These are phyloP conservation scores for Nannochloropsis gaditana DNA, from an alignment of 108 stramenopile genomes.

Conservation along the genomic window DNA sequence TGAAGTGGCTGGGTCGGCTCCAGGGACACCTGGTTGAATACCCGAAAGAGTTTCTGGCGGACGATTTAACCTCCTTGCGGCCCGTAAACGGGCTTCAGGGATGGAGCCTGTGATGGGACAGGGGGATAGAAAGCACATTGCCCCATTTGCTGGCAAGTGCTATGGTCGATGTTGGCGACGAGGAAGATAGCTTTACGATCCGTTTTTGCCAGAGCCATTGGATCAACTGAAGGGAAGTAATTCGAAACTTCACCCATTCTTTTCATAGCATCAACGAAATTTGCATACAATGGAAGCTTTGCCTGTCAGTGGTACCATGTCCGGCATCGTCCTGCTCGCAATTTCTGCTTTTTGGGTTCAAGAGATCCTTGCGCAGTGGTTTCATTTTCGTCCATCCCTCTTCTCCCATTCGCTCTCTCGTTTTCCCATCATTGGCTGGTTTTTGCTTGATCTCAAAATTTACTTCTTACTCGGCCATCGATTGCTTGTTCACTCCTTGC, in stretches of 20 bases:
- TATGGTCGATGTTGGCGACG: too few relatives aligned
- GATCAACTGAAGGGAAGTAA: background rate
- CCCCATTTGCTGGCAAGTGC: too few relatives aligned
- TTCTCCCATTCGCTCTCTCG: background rate
- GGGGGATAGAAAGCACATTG: too few relatives aligned
- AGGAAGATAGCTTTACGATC: background rate
- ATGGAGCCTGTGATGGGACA: background rate
- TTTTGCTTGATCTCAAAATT: too few relatives aligned
- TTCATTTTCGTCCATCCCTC: background rate
- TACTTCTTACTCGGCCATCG: too few relatives aligned
- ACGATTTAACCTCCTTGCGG: background rate
- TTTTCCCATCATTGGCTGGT: too few relatives aligned
- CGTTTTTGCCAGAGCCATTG: background rate
- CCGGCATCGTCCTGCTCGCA: background rate
- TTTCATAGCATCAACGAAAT: background rate
- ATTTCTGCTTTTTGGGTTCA: background rate
- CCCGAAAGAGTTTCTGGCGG: slow-evolving; percentile 11
- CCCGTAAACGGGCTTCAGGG: slow-evolving; percentile 5
- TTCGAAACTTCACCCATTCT: background rate
- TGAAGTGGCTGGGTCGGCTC: slow-evolving; percentile 2
- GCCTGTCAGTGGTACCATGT: too few relatives aligned
- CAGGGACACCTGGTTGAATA: background rate
- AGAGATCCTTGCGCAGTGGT: background rate
- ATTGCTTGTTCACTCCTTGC: too few relatives aligned
- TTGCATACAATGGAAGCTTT: too few relatives aligned